Base-by-base conservation (phyloP, 1,284 basidiomycete species). In the Grifola frondosa region DNA sequence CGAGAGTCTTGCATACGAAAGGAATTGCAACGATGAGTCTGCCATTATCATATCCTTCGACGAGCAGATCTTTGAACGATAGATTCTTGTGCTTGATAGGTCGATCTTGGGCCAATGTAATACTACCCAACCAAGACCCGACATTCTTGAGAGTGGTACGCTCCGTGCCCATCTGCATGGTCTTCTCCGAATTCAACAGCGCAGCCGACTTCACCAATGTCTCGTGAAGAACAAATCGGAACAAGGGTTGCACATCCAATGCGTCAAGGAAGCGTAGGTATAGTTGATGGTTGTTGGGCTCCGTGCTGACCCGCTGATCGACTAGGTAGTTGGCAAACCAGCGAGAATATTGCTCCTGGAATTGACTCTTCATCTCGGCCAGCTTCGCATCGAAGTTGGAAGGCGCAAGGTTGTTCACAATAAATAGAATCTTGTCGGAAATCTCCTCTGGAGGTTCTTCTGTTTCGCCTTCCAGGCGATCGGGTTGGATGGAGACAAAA, bases 321-420 rank as follows among this genome's bases (percentile, higher is more conserved):
- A 99, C 93, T 32, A 99, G 79, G 67, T 99, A 99, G 63, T 95
- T 88, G 30, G 97, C 95, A 62, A 99, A 97, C 97, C 97, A 99
- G 44, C 88, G 79, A 28, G 94, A 82, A 60, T 93, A 84, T 37
- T 80, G 73, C 53, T 91, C 84, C 36, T 88, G 78, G 64, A 95
- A 94, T 44, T 88, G 71, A 38, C 81, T 80, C 48, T 75, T 75
- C 81, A 97, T 92, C 60, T 97, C 94, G 30, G 69, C 65, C 25
- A 94, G 69, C 67, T 97, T 98, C 23, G 77, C 62, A 30, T 95
- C 92, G 53, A 97, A 92, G 64, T 99, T 99, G 67, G 76, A 91
- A 4, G 92, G 90, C 1, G 96, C 93, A 40, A 99, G 79, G 58
- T 99, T 98, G 74, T 99, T 99, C 68, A 99, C 85, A 58, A 97